Conservation (phyloP, 1,284 basidiomycete genomes). For the Inonotus hispidus region DNA sequence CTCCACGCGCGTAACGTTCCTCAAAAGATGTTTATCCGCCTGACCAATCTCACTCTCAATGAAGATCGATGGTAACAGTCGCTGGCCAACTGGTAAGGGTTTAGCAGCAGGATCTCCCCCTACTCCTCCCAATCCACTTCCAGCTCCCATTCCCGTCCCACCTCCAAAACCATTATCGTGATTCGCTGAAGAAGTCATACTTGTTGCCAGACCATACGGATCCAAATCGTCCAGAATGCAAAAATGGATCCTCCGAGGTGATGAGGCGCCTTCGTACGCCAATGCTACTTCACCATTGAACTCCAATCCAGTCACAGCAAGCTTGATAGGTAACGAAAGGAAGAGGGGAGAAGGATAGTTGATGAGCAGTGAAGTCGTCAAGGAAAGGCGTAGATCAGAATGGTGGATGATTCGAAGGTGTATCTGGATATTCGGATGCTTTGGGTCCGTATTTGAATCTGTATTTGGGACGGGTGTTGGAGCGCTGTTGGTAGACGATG, state of each 20-base stretch:
- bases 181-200: conserved; percentile 32
- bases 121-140: too few relatives aligned
- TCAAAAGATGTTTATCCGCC: conserved; percentile 90
- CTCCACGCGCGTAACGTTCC: conserved; percentile 96
- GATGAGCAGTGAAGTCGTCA: conserved; percentile 91
- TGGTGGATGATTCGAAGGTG: conserved; percentile 73
- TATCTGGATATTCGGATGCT: conserved; percentile 70
- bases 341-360: conserved; percentile 94
- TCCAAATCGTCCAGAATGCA: conserved; percentile 85
- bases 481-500: neutral
- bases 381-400: conserved; percentile 73
- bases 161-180: conserved; percentile 27
- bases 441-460: conserved; percentile 45
- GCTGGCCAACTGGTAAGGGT: conserved; percentile 72
- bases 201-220: conserved; percentile 61
- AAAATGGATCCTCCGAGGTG: conserved; percentile 73
- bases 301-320: conserved; percentile 83
- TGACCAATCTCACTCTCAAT: conserved; percentile 98
- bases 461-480: conserved; percentile 17
- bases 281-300: conserved; percentile 86
- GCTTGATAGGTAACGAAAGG: conserved; percentile 93
- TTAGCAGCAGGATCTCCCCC: conserved; percentile 34
- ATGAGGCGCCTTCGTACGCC: conserved; percentile 77
- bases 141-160: neutral
- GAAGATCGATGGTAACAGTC: conserved; percentile 84